A percentile compares a stretch with the other conserved stretches of the same genome.
phyloP scores from a whole-genome alignment of 768 basidiomycete genomes.

The Mycena sanguinolenta region DNA sequence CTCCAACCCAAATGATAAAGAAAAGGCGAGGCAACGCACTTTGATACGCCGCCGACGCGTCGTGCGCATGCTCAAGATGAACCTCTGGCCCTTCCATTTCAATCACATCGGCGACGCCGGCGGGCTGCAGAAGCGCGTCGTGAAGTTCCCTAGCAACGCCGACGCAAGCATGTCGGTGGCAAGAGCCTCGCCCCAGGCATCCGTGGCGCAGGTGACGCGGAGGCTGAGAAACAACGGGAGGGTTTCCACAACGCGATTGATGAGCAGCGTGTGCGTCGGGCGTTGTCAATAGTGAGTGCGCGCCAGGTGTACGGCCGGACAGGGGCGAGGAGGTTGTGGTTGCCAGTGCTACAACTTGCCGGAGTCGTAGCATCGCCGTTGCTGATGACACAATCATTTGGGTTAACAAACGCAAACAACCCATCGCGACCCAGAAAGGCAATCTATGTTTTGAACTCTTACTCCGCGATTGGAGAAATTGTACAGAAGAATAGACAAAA shows the following conservation, averaged over 20 bases:
- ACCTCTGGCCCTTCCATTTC: constrained; percentile 3
- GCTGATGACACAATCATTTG: too few relatives aligned
- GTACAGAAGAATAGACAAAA: too few relatives aligned
- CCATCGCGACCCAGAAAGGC: too few relatives aligned
- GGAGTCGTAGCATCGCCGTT: too few relatives aligned
- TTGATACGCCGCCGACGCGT: too few relatives aligned
- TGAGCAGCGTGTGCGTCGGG: not conserved
- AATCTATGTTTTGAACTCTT: too few relatives aligned
- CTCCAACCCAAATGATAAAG: too few relatives aligned
- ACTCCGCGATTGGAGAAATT: too few relatives aligned
- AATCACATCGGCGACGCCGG: not conserved
- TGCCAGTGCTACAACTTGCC: too few relatives aligned
- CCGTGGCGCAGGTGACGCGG: not conserved
- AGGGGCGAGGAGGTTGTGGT: constrained; percentile 9
- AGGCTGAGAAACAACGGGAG: constrained; percentile 10
- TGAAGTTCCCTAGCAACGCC: not conserved
- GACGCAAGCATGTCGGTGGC: not conserved
- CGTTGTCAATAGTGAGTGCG: not conserved
- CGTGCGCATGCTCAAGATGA: not conserved
- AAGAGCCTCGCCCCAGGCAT: too few relatives aligned
- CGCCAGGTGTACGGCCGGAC: constrained; percentile 19
- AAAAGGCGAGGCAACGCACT: too few relatives aligned
- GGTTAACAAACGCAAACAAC: too few relatives aligned
- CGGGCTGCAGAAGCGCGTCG: constrained; percentile 4
- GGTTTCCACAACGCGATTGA: not conserved